A percentile compares a stretch with the other conserved stretches of the same genome.
Evolutionary conservation across 257 asterid species (phyloP).

Genomic region (Forsythia suspensa): DNA sequence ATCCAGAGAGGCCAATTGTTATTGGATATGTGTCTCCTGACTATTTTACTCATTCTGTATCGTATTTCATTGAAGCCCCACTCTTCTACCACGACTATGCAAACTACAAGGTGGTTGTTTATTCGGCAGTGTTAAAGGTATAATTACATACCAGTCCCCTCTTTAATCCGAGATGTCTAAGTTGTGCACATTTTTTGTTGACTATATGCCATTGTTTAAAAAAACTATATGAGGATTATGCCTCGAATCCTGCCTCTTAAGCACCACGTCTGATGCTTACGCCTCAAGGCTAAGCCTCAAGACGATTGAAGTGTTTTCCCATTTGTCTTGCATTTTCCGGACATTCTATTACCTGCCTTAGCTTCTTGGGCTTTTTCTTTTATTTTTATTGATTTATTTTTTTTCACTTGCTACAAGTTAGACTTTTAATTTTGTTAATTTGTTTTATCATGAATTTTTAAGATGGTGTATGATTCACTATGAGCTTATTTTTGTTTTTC

Average conservation of each 20-base stretch:
- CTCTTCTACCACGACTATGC: slow-evolving; percentile 71
- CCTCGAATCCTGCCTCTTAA: not conserved
- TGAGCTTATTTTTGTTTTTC: too few species aligned
- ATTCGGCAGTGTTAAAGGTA: slow-evolving; percentile 99
- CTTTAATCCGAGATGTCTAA: slow-evolving; percentile 13
- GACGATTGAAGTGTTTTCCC: not conserved
- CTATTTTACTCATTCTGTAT: slow-evolving; percentile 97
- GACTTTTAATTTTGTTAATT: not conserved
- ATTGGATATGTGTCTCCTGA: slow-evolving; percentile 99
- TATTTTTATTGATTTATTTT: too few species aligned
- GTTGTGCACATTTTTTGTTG: slow-evolving; percentile 6
- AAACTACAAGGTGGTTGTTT: slow-evolving; percentile 87
- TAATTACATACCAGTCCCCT: slow-evolving; percentile 17
- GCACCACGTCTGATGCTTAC: too few species aligned
- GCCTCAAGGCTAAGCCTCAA: not conserved
- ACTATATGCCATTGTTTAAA: not conserved
- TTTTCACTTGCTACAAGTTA: not conserved
- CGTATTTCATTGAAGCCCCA: slow-evolving; percentile 95
- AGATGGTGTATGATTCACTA: too few species aligned
- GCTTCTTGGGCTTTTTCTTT: too few species aligned
- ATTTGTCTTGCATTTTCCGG: not conserved
- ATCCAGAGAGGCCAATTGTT: slow-evolving; percentile 79
- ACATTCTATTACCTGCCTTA: too few species aligned
- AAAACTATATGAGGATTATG: not conserved
- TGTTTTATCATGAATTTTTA: too few species aligned